Evolutionary conservation across 805 yeast species (phyloP).

Genomic region (Starmerella geochares): DNA sequence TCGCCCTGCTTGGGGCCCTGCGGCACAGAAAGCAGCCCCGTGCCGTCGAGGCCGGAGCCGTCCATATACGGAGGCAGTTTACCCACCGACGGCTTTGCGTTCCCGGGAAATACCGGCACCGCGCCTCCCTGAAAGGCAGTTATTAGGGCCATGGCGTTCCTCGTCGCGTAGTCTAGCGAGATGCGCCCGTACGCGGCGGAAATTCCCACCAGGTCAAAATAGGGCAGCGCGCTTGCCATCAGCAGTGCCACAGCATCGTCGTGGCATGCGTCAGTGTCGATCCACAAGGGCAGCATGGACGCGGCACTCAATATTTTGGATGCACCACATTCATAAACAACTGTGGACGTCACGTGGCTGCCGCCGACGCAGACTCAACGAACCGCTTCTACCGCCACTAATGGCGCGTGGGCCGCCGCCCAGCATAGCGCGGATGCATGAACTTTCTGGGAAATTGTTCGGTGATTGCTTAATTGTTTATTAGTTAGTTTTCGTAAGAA

Average conservation of each 20-base stretch:
- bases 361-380: no score
- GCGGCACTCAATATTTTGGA: not conserved
- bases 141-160: conserved; percentile 55
- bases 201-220: conserved; percentile 52
- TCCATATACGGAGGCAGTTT: conserved; percentile 54
- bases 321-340: conserved; percentile 2
- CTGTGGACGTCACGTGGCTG: no score
- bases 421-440: no score
- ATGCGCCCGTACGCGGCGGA: conserved; percentile 70
- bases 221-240: conserved; percentile 50
- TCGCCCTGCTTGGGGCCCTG: conserved; percentile 29
- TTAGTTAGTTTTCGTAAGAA: no score
- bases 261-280: conserved; percentile 89
- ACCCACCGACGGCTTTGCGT: conserved; percentile 39
- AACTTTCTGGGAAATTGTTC: no score
- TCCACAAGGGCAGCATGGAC: conserved; percentile 56
- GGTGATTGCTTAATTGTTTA: no score
- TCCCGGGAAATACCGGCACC: conserved; percentile 61
- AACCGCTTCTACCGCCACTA: no score
- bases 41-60: conserved; percentile 78
- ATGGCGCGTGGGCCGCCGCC: no score
- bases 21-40: conserved; percentile 47
- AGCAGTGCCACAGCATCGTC: conserved; percentile 75
- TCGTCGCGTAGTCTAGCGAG: conserved; percentile 52
- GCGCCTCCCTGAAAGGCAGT: conserved; percentile 44